Conservation (phyloP, 73 alveolate species). For the Symbiodinium natans region DNA sequence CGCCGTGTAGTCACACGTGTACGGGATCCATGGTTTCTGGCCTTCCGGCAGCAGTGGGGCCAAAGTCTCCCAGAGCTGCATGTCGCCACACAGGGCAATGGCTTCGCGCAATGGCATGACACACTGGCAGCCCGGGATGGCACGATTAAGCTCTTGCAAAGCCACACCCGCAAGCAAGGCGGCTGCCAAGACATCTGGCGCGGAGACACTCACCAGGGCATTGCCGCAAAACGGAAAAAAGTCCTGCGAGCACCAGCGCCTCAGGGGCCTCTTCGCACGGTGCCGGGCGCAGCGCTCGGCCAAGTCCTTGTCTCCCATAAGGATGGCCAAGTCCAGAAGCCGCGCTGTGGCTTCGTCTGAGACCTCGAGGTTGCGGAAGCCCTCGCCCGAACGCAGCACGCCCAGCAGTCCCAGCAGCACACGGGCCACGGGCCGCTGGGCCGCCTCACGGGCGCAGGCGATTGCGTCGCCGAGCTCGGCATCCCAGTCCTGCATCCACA, state of each 20-base stretch:
- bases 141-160: not conserved
- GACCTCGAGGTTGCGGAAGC: not conserved
- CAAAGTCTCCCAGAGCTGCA: not conserved
- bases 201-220: not conserved
- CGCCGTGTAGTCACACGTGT: not conserved
- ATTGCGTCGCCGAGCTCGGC: not conserved
- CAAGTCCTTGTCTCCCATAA: not conserved
- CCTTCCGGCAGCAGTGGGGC: not conserved
- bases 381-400: not conserved
- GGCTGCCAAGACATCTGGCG: not conserved
- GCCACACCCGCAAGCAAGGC: not conserved
- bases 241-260: conserved; percentile 26
- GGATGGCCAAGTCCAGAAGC: conserved; percentile 51
- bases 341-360: not conserved
- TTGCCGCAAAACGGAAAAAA: not conserved
- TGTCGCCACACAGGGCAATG: not conserved
- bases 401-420: not conserved
- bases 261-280: not conserved
- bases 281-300: conserved; percentile 3
- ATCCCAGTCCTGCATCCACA: conserved; percentile 21
- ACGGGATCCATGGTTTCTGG: not conserved
- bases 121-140: too few species aligned
- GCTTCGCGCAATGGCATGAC: not conserved
- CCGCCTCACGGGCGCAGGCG: not conserved
- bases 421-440: not conserved